A percentile compares a stretch with the other conserved stretches of the same genome.
phyloP scores from a whole-genome alignment of 306 rosid species.

The Dalbergia oliveri region DNA sequence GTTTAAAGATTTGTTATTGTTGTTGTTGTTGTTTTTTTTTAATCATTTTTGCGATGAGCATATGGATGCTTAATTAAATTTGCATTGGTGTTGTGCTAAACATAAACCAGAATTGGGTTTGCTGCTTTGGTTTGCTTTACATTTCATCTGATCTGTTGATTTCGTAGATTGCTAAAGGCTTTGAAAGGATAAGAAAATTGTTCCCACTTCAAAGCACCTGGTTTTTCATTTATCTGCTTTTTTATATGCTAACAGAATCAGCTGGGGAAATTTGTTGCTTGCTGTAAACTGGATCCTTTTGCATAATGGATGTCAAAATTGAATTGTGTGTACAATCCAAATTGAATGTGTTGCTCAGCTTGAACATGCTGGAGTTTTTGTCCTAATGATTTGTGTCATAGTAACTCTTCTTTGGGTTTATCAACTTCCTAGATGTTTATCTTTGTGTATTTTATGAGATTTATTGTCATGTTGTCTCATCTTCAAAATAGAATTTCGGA shows the following conservation, averaged over 20 bases:
- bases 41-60: not conserved
- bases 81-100: not conserved
- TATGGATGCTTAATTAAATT: constrained; percentile 26
- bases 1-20: not conserved
- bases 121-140: constrained; percentile 40
- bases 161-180: constrained; percentile 9
- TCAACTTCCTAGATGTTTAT: not conserved
- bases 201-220: not conserved
- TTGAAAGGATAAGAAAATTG: not conserved
- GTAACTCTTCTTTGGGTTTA: constrained; percentile 29
- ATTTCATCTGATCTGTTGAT: constrained; percentile 50
- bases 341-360: not conserved
- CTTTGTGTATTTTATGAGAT: constrained; percentile 34
- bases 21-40: not conserved
- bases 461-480: constrained; percentile 6
- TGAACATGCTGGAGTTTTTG: constrained; percentile 7
- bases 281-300: constrained; percentile 12
- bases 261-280: constrained; percentile 11
- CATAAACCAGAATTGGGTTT: constrained; percentile 18
- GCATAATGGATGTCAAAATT: not conserved
- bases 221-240: not conserved
- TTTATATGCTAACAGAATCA: constrained; percentile 1
- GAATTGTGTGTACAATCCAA: too few relatives aligned
- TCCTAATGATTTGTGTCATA: not conserved
- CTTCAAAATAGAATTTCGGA: constrained; percentile 12